Conservation (phyloP, 2,329 filamentous ascomycete genomes). For the Neobulgaria alba region DNA sequence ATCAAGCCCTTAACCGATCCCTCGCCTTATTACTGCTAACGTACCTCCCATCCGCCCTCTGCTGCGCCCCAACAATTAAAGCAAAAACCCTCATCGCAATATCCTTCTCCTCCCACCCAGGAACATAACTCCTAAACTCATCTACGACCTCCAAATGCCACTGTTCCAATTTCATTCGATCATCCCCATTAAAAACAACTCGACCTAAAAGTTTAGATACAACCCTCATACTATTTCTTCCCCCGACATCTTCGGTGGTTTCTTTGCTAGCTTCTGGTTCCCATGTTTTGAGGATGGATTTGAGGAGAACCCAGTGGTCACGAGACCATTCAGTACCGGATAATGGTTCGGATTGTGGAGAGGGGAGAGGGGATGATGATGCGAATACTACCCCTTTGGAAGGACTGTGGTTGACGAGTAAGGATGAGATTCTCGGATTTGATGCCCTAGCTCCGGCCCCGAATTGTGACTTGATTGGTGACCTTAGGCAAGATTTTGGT, state of each 20-base stretch:
- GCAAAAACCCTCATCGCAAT: slow-evolving; percentile 27
- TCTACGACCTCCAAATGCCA: slow-evolving; percentile 30
- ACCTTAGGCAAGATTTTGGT: slow-evolving; percentile 27
- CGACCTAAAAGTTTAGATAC: slow-evolving; percentile 26
- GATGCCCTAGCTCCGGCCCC: not conserved
- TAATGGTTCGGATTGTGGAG: slow-evolving; percentile 12
- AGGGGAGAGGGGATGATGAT: slow-evolving; percentile 25
- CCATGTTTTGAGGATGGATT: slow-evolving; percentile 22
- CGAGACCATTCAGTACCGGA: slow-evolving; percentile 25
- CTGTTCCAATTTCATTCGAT: slow-evolving; percentile 24
- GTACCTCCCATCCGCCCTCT: slow-evolving; percentile 12
- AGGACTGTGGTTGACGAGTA: too few relatives aligned
- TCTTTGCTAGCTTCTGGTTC: slow-evolving; percentile 13
- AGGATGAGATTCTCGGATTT: slow-evolving; percentile 15
- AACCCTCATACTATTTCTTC: slow-evolving; percentile 24
- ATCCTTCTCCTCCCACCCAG: slow-evolving; percentile 27
- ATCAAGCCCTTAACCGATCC: too few relatives aligned
- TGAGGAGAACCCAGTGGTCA: slow-evolving; percentile 27
- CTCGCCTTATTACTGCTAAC: too few relatives aligned
- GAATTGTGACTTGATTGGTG: slow-evolving; percentile 20
- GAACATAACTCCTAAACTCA: slow-evolving; percentile 24
- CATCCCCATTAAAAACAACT: slow-evolving; percentile 10
- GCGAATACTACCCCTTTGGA: too few relatives aligned
- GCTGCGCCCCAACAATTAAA: slow-evolving; percentile 21
- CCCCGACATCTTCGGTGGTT: slow-evolving; percentile 3